Base-by-base conservation (phyloP, 2,329 filamentous ascomycete species). In the Ophiobolus disseminans region DNA sequence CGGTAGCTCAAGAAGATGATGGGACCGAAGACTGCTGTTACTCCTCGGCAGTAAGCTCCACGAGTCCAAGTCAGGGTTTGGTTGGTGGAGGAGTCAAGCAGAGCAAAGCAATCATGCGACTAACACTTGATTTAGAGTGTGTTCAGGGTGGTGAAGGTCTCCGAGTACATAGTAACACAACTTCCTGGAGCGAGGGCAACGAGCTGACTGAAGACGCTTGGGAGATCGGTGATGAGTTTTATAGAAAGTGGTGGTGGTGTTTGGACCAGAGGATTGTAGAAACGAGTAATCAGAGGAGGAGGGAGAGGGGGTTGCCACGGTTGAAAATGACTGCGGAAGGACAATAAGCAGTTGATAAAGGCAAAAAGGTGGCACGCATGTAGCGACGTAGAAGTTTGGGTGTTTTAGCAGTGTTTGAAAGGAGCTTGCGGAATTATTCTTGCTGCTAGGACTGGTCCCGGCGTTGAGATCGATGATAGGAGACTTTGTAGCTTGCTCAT, bases 211-310 rank as follows among this genome's bases (percentile, higher is more conserved):
- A 75, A 5, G 62, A 65, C 19, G 74, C 72, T 22, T 86, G 82
- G 82, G 83, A 86, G 63, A 75, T 85, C 10, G 82, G 82, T 1
- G 81, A 85, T 65, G 60, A 76, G n/a, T 67, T 85, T 17, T 85
- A 84, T 64, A 76, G 80, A 65, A 75, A 78, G 31, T 86, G 83
- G 83, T 86, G 82, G 82, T 85, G 83, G 68, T 66, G 82, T 26
- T 80, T 86, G 60, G 82, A 86, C 58, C 63, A 74, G 7, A 71
- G 73, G 9, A 76, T 85, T 13, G 66, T 86, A n/a, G 76, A 78
- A 35, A 75, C 75, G 42, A 82, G 81, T 59, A 85, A 86, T 65
- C 69, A 74, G 40, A 76, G 77, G 75, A 74, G 82, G 52, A 72
- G 58, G 42, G 59, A 76, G 43, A 75, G 81, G 44, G 82, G 82